These are phyloP conservation scores for Neodidymelliopsis sp. DNA, from an alignment of 2,329 filamentous ascomycete genomes.

Conservation along the genomic window DNA sequence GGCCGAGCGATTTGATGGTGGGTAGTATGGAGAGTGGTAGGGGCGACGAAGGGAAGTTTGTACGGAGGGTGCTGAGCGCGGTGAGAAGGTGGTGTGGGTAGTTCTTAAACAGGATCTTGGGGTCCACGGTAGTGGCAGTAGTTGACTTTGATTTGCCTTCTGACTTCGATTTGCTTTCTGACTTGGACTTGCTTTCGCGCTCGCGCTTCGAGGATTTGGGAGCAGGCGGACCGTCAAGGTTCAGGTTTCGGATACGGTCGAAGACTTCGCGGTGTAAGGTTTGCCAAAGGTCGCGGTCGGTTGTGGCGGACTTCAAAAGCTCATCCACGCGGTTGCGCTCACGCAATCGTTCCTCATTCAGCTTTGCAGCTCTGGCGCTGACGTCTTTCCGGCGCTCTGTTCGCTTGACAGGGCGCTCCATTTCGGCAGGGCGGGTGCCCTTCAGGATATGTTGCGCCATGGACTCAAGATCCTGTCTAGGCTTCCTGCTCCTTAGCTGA, in stretches of 20 bases:
- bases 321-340: slow-evolving; percentile 63
- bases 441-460: slow-evolving; percentile 27
- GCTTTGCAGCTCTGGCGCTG: slow-evolving; percentile 18
- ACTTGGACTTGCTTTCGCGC: neutral
- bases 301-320: slow-evolving; percentile 62
- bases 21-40: slow-evolving; percentile 70
- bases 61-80: slow-evolving; percentile 65
- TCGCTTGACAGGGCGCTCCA: neutral
- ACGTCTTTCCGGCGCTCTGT: neutral
- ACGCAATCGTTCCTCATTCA: slow-evolving; percentile 22
- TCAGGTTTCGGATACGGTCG: slow-evolving; percentile 63
- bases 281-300: slow-evolving; percentile 72
- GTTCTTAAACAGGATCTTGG: slow-evolving; percentile 68
- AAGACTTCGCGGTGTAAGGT: slow-evolving; percentile 74
- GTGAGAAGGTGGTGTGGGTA: slow-evolving; percentile 69
- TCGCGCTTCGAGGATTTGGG: neutral
- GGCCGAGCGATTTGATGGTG: slow-evolving; percentile 70
- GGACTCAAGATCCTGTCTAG: slow-evolving; percentile 19
- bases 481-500: slow-evolving; percentile 12
- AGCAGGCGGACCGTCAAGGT: slow-evolving; percentile 58
- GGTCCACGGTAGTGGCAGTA: slow-evolving; percentile 35
- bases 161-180: neutral
- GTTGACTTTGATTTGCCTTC: slow-evolving; percentile 2
- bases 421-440: slow-evolving; percentile 10
- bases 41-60: slow-evolving; percentile 66